These are phyloP conservation scores for Canariomyces notabilis DNA, from an alignment of 2,329 filamentous ascomycete species.

Conservation along the genomic window DNA sequence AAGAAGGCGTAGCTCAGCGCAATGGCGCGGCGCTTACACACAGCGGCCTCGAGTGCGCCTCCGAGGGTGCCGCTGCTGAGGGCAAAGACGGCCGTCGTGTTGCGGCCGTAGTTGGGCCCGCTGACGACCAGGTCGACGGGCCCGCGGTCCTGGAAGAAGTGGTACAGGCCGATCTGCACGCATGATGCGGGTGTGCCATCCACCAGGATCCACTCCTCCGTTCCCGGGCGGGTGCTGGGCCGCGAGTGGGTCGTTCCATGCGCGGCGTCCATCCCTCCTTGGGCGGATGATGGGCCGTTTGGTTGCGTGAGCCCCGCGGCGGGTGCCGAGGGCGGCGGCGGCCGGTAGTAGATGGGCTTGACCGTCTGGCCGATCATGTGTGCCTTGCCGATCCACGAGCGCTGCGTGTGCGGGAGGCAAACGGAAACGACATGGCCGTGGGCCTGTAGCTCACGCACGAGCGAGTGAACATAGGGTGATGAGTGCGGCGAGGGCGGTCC, in stretches of 20 bases:
- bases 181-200: slow-evolving; percentile 78
- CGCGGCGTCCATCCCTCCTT: slow-evolving; percentile 30
- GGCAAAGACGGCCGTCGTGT: slow-evolving; percentile 75
- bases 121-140: slow-evolving; percentile 72
- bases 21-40: slow-evolving; percentile 65
- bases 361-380: slow-evolving; percentile 89
- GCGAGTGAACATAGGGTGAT: slow-evolving; percentile 73
- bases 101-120: slow-evolving; percentile 79
- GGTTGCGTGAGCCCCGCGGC: slow-evolving; percentile 30
- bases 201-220: slow-evolving; percentile 76
- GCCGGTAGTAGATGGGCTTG: slow-evolving; percentile 77
- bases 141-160: slow-evolving; percentile 68
- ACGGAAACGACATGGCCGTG: slow-evolving; percentile 87
- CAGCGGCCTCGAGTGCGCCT: slow-evolving; percentile 70
- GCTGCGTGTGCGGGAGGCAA: slow-evolving; percentile 82
- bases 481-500: slow-evolving; percentile 73
- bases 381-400: slow-evolving; percentile 97
- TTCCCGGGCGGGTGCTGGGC: slow-evolving; percentile 39
- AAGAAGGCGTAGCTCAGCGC: slow-evolving; percentile 91
- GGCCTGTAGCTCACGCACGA: slow-evolving; percentile 64
- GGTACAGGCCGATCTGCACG: slow-evolving; percentile 75
- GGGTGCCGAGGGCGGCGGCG: slow-evolving; percentile 35
- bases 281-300: slow-evolving; percentile 31
- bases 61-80: slow-evolving; percentile 74
- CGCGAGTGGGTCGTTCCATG: slow-evolving; percentile 64